Conservation (phyloP, 2,329 filamentous ascomycete species). For the Mollisia scopiformis region DNA sequence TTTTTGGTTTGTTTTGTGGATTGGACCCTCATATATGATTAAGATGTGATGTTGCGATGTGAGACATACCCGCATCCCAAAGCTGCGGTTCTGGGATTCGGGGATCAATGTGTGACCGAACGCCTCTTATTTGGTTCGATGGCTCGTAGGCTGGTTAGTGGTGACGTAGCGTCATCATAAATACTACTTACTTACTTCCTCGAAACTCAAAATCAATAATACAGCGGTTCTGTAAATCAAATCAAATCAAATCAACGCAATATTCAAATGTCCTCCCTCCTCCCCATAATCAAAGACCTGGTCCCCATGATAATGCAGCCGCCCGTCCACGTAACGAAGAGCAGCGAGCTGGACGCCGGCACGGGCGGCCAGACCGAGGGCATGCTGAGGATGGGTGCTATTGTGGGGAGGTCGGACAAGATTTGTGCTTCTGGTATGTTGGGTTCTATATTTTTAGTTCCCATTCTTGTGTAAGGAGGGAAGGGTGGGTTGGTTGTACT, state of each 20-base stretch:
- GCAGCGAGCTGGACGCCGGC: constrained; percentile 46
- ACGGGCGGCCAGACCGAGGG: constrained; percentile 47
- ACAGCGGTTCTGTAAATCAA: too few relatives aligned
- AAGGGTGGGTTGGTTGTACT: too few relatives aligned
- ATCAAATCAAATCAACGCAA: neutral
- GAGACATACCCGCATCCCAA: neutral
- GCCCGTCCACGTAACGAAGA: constrained; percentile 58
- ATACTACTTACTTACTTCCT: too few relatives aligned
- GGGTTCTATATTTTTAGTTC: too few relatives aligned
- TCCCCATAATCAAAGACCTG: constrained; percentile 59
- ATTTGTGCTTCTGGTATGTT: constrained; percentile 67
- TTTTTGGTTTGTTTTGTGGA: too few relatives aligned
- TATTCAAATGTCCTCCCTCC: constrained; percentile 50
- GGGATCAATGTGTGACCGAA: neutral
- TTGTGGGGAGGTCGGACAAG: constrained; percentile 64
- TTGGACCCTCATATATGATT: too few relatives aligned
- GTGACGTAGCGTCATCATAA: too few relatives aligned
- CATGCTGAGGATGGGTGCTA: constrained; percentile 56
- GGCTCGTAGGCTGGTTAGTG: too few relatives aligned
- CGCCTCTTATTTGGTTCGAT: too few relatives aligned
- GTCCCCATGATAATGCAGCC: constrained; percentile 62
- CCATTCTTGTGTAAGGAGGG: too few relatives aligned
- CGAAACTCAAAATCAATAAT: too few relatives aligned
- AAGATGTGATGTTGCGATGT: too few relatives aligned
- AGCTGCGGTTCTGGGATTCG: neutral